A percentile compares a stretch with the other conserved stretches of the same genome.
phyloP scores from a whole-genome alignment of 176 grass and related monocot species.

The Thinopyrum elongatum region DNA sequence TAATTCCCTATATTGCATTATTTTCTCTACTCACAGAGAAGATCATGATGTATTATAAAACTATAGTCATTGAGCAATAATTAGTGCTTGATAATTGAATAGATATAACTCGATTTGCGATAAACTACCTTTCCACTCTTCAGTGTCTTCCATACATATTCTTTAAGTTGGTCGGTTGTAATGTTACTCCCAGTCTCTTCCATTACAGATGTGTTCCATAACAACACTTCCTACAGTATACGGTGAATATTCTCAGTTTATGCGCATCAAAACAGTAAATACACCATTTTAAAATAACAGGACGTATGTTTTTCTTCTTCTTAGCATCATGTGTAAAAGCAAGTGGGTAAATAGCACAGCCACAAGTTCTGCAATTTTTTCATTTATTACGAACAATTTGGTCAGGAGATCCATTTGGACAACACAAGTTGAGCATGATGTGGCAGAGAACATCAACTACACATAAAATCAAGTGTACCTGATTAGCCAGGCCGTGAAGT shows the following conservation, averaged over 20 bases:
- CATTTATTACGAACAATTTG: not conserved
- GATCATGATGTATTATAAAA: not conserved
- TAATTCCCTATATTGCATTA: not conserved
- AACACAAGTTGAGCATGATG: not conserved
- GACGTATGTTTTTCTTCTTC: not conserved
- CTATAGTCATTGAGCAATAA: not conserved
- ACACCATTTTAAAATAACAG: not conserved
- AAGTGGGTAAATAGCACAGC: not conserved
- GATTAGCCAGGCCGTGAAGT: slow-evolving; percentile 88
- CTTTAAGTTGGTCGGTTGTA: no score
- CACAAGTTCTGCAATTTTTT: not conserved
- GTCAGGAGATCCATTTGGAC: slow-evolving; percentile 7
- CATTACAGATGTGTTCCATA: no score
- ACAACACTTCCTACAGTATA: slow-evolving; percentile 59
- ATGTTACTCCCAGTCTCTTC: no score
- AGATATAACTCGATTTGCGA: not conserved
- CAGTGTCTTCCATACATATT: no score
- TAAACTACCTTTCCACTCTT: slow-evolving; percentile 68
- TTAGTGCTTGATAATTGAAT: slow-evolving; percentile 2
- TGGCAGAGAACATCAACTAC: not conserved
- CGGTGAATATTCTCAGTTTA: slow-evolving; percentile 2
- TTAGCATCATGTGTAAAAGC: not conserved
- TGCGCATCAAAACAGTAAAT: slow-evolving; percentile 4
- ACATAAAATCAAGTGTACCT: slow-evolving; percentile 51
- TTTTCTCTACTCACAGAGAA: not conserved